Percentiles rank a stretch among this genome's conserved stretches.
Conservation (phyloP, 805 yeast species). For the Saccharomyces eubayanus region DNA sequence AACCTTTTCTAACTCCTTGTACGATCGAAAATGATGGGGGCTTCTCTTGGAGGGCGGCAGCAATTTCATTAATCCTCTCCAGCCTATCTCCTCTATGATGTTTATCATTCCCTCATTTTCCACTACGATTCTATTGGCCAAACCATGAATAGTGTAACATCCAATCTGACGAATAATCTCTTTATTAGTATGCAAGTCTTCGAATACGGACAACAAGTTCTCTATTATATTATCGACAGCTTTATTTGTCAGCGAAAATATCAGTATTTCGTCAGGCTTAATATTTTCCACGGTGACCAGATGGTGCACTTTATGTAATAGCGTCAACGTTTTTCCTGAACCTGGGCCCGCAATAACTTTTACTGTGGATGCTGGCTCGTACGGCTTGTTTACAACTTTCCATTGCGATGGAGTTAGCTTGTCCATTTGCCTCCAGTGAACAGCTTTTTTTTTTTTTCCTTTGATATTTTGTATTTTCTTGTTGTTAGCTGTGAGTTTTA, state of each 20-base stretch:
- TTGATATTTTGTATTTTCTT: neutral
- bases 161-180: conserved; percentile 28
- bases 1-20: conserved; percentile 12
- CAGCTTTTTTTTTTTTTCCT: neutral
- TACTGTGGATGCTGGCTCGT: conserved; percentile 35
- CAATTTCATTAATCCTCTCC: conserved; percentile 38
- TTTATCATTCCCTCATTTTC: conserved; percentile 32
- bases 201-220: conserved; percentile 30
- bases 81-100: conserved; percentile 48
- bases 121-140: conserved; percentile 44
- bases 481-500: neutral
- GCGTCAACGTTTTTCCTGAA: conserved; percentile 59
- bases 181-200: conserved; percentile 25
- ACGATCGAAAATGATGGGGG: conserved; percentile 2
- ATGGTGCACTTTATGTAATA: conserved; percentile 45
- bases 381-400: conserved; percentile 38
- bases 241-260: conserved; percentile 60
- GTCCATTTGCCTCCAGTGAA: conserved; percentile 3
- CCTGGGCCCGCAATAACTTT: conserved; percentile 65
- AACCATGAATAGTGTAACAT: conserved; percentile 56
- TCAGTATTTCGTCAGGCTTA: conserved; percentile 47
- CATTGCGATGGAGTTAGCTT: conserved; percentile 39
- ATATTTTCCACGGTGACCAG: conserved; percentile 33
- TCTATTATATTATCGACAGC: conserved; percentile 44
- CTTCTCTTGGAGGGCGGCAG: conserved; percentile 18